Evolutionary conservation across 176 grass and related monocot genomes (phyloP), one percentile per base, ranked within the genome.

Genomic region (Hordeum marinum): DNA sequence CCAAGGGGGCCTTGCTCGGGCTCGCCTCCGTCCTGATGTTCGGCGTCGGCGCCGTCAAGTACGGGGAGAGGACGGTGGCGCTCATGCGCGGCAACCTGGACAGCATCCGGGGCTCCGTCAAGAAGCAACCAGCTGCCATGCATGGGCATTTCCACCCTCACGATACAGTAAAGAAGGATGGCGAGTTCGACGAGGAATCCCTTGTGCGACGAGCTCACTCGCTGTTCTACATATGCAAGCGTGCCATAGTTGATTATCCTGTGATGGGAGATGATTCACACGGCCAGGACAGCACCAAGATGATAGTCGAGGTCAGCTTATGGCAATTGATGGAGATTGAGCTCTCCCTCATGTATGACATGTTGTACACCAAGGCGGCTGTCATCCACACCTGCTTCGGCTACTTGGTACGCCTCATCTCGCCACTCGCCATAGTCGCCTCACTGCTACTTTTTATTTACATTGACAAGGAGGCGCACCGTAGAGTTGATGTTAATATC

Each of bases 391-490:
- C 60, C 60, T 62, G 60, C 10, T 27, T 27, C 54, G 18, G 59
- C 54, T 18, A 36, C 79, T 7, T 26, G 84, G 24, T 50, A 79
- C 14, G 26, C 87, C 8, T 80, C 86, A 26, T 90, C 86, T 62
- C 60, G 4, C 60, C 60, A 11, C 0, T 74, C 7, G 14, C 8
- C 42, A 15, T 15, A 59, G 63, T 12, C 4, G 10, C 11, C 24
- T 62, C 60, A 12, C 60, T 62, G 11, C 60, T 62, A 11, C 60
- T 62, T 10, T 62, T 62, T 13, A 62, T 2, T 11, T 0, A 27
- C 24, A 62, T 62, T 62, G 24, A 1, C 25, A 87, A 81, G 59
- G 31, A 75, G 4, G 68, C 18, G 3, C 60, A 62, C 42, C 23
- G 23, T 2, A 5, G 71, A 29, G 37, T 18, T 7, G 71, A 74